Evolutionary conservation across 305 asterid species (phyloP).

Genomic region (Fraxinus baroniana): DNA sequence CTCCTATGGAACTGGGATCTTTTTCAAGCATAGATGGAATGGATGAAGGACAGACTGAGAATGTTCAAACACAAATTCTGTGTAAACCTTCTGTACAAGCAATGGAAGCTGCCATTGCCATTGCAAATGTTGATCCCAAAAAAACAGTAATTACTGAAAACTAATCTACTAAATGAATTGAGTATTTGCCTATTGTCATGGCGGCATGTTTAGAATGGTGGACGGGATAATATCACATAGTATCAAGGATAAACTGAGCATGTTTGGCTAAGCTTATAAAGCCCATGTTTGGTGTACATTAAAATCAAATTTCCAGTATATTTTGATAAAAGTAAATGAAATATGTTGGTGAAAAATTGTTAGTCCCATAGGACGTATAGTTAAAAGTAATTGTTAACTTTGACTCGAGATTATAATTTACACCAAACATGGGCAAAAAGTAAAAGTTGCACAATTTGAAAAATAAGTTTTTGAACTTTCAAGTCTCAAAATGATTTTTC

Average conservation of each 20-base stretch:
- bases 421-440: not conserved
- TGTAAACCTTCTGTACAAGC: slow-evolving; percentile 78
- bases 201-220: not conserved
- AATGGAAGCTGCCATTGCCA: slow-evolving; percentile 65
- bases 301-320: not conserved
- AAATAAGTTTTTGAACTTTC: not conserved
- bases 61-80: slow-evolving; percentile 35
- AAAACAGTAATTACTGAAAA: slow-evolving; percentile 48
- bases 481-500: not conserved
- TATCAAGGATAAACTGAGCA: not conserved
- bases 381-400: no score
- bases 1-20: slow-evolving; percentile 20
- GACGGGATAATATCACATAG: not conserved
- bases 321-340: not conserved
- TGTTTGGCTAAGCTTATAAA: not conserved
- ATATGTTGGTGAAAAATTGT: not conserved
- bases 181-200: not conserved
- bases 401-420: not conserved
- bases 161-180: not conserved
- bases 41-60: slow-evolving; percentile 11
- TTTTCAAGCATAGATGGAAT: slow-evolving; percentile 11
- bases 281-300: not conserved
- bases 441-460: not conserved
- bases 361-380: not conserved
- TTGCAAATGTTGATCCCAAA: slow-evolving; percentile 65